Percentiles rank a stretch among this genome's conserved stretches.
These are phyloP conservation scores for Macrolepiota dolichaula DNA, from an alignment of 768 basidiomycete genomes.

Conservation along the genomic window DNA sequence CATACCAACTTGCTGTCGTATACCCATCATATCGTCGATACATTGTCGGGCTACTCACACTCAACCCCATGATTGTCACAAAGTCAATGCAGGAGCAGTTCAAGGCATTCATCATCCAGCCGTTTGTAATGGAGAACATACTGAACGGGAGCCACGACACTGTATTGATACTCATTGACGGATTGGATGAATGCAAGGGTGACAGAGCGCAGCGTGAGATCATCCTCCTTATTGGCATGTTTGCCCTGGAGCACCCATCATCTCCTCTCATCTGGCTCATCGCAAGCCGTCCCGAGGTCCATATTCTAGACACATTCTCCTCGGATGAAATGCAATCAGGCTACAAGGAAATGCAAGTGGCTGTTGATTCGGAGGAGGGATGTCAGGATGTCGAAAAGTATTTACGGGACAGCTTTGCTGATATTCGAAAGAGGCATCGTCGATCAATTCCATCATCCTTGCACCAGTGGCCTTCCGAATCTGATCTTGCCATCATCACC, in stretches of 20 bases:
- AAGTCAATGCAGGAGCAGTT: conserved; percentile 15
- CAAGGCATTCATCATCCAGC: conserved; percentile 12
- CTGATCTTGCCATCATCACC: conserved; percentile 12
- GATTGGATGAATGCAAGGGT: conserved; percentile 23
- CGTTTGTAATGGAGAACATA: background rate
- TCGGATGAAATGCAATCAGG: background rate
- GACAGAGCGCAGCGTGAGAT: conserved; percentile 13
- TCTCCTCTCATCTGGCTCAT: conserved; percentile 22
- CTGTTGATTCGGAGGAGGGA: conserved; percentile 9
- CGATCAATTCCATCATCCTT: background rate
- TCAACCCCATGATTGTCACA: conserved; percentile 5
- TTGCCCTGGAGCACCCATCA: background rate
- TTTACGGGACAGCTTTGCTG: conserved; percentile 11
- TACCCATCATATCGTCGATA: background rate
- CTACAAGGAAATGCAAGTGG: background rate
- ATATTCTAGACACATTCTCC: conserved; percentile 12
- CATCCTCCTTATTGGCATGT: conserved; percentile 10
- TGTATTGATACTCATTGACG: conserved; percentile 19
- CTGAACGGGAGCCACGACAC: background rate
- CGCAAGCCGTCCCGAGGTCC: conserved; percentile 23
- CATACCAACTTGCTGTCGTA: conserved; percentile 18
- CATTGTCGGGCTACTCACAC: conserved; percentile 6
- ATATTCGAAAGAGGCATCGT: conserved; percentile 5
- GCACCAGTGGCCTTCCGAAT: conserved; percentile 18
- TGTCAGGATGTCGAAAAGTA: conserved; percentile 17